Base-by-base conservation (phyloP, 1,284 basidiomycete species). In the Hymenochaete sp. region DNA sequence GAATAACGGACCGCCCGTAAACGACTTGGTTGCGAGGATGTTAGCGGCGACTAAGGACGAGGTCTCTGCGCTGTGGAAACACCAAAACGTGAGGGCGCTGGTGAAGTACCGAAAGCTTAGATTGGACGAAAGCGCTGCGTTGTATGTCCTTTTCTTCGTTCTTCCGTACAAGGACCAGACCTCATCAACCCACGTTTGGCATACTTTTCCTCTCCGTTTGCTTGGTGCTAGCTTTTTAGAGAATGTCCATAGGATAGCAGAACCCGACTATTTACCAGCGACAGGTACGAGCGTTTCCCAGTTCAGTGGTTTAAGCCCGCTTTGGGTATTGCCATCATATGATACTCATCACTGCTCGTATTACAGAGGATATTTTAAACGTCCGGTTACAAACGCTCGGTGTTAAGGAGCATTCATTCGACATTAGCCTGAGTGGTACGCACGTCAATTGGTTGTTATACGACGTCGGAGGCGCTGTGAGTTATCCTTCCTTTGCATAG, bases 351-450 rank as follows among this genome's bases (percentile, higher is more conserved):
- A 27, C 10, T 16, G 21, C 9, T 37, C 31, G 13, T 26, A 25
- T 27, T 33, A 36, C 56, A 77, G 84, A 76, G 55, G 84, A 88
- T 61, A 74, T 88, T 45, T 69, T 88, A 24, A 77, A 82, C 45
- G 84, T 83, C 43, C 78, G 84, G 16, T 64, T 88, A 24, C 83
- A 84, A 61, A 87, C 84, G 0, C 65, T 88, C 26, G 84, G 84
- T 4, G 77, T 88, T 21, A 75, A 79, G 52, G 84, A 88, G 52
- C 81, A 86, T 56, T 68, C 72, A 0, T 85, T 85, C 56, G 73
- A 79, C 48, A 75, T 85, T 52, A 67, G 70, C 52, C 69, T 79
- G 50, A 75, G 71, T 32, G 77, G 77, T 2, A 67, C 67, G 42
- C 68, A 67, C 42, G 82, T 82, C 59, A 73, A 77, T 49, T 86